Evolutionary conservation across 1,284 basidiomycete species (phyloP).

Genomic region (Cutaneotrichosporon cavernicola): DNA sequence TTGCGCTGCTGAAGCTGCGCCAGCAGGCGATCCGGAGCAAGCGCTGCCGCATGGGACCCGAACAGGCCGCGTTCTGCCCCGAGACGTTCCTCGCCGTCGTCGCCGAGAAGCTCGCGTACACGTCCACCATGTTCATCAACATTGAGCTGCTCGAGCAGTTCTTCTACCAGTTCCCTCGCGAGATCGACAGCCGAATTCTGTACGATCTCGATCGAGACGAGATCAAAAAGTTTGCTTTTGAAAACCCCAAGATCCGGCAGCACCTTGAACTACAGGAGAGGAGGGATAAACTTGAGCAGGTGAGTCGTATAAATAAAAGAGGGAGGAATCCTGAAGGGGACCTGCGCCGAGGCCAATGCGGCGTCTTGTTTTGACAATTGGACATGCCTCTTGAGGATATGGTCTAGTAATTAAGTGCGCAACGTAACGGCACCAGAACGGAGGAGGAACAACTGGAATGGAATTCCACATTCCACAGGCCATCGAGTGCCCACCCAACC

Average conservation of each 20-base stretch:
- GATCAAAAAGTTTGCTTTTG: conserved; percentile 81
- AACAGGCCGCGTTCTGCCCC: conserved; percentile 85
- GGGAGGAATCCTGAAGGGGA: neutral
- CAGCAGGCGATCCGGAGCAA: conserved; percentile 79
- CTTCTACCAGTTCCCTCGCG: conserved; percentile 97
- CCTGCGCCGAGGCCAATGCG: neutral
- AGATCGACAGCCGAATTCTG: conserved; percentile 91
- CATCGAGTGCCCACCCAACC: neutral
- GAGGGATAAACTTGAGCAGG: conserved; percentile 97
- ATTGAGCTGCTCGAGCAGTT: conserved; percentile 96
- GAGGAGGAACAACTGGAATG: neutral
- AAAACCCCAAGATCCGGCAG: conserved; percentile 79
- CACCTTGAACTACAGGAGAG: conserved; percentile 96
- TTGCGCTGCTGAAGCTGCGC: conserved; percentile 79
- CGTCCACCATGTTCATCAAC: conserved; percentile 97
- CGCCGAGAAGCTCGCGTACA: conserved; percentile 94
- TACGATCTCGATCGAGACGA: conserved; percentile 86
- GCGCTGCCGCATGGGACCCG: conserved; percentile 81
- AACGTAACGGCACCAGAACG: neutral
- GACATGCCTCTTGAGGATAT: neutral
- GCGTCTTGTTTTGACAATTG: neutral
- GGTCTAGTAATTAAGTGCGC: neutral
- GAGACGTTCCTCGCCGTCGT: conserved; percentile 96
- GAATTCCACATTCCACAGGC: neutral
- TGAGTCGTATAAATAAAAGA: conserved; percentile 44